These are phyloP conservation scores for Calycina marina DNA, from an alignment of 2,329 filamentous ascomycete species.

Conservation along the genomic window DNA sequence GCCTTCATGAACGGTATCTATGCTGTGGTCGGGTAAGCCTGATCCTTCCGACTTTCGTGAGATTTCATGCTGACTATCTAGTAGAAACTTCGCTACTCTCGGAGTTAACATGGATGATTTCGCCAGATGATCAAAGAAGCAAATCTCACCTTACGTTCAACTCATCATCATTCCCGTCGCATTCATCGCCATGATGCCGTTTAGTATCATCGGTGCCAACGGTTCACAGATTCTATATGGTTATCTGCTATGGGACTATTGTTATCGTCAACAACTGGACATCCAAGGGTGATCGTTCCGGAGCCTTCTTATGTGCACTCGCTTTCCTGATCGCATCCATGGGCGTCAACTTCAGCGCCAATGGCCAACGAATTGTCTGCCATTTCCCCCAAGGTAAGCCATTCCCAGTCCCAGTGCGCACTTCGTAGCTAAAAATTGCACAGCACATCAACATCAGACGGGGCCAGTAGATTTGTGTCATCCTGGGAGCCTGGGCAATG, in stretches of 20 bases:
- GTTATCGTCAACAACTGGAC: slow-evolving; percentile 8
- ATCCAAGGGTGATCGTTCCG: slow-evolving; percentile 20
- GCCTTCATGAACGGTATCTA: slow-evolving; percentile 21
- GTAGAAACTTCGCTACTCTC: not conserved
- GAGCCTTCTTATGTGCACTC: slow-evolving; percentile 25
- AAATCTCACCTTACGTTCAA: slow-evolving; percentile 8
- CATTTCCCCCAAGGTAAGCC: too few relatives aligned
- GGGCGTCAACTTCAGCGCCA: slow-evolving; percentile 18
- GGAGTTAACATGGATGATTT: slow-evolving; percentile 12
- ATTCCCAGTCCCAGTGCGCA: too few relatives aligned
- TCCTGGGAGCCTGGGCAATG: slow-evolving; percentile 28
- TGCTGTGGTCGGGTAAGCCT: slow-evolving; percentile 10
- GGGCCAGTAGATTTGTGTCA: slow-evolving; percentile 28
- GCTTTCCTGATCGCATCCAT: slow-evolving; percentile 25
- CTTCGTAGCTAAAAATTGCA: too few relatives aligned
- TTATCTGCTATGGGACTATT: slow-evolving; percentile 8
- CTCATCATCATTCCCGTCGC: slow-evolving; percentile 8
- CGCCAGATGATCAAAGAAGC: slow-evolving; percentile 13
- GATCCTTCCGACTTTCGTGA: slow-evolving; percentile 10
- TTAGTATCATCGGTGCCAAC: slow-evolving; percentile 33
- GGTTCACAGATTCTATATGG: slow-evolving; percentile 30
- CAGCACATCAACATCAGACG: slow-evolving; percentile 35
- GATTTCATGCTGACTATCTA: not conserved
- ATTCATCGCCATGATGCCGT: slow-evolving; percentile 23
- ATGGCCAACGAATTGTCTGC: slow-evolving; percentile 30